Percentiles rank a stretch among this genome's conserved stretches.
These are phyloP conservation scores for Ilex asprella DNA, from an alignment of 257 asterid genomes.

Conservation along the genomic window DNA sequence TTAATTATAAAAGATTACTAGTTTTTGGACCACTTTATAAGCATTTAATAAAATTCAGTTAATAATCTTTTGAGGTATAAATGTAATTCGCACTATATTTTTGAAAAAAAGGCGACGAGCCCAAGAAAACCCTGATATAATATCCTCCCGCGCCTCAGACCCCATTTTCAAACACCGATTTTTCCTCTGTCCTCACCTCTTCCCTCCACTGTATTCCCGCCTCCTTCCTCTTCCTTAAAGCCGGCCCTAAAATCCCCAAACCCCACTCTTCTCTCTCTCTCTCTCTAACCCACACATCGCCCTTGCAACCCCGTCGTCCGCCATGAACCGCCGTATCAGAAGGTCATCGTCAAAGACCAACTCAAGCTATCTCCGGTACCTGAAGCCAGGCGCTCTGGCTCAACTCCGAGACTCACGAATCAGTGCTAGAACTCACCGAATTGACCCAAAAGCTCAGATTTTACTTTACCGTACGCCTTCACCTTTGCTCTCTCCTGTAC, in stretches of 20 bases:
- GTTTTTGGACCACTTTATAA: too few species aligned
- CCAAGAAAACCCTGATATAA: too few species aligned
- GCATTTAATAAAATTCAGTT: too few species aligned
- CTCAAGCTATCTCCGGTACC: slow-evolving; percentile 19
- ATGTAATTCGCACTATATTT: too few species aligned
- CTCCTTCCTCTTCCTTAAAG: neutral
- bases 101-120: too few species aligned
- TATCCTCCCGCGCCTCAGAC: slow-evolving; percentile 3
- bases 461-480: neutral
- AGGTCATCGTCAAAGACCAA: neutral
- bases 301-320: neutral
- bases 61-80: too few species aligned
- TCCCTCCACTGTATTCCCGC: slow-evolving; percentile 27
- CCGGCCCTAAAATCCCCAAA: neutral
- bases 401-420: slow-evolving; percentile 28
- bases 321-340: slow-evolving; percentile 23
- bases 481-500: slow-evolving; percentile 3
- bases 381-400: slow-evolving; percentile 29
- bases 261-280: neutral
- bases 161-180: neutral
- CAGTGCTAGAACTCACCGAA: slow-evolving; percentile 19
- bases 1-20: too few species aligned
- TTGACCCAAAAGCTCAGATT: slow-evolving; percentile 11
- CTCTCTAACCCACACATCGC: neutral
- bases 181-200: slow-evolving; percentile 9